phyloP scores from a whole-genome alignment of 164 flowering plant species.

The Aristolochia contorta region DNA sequence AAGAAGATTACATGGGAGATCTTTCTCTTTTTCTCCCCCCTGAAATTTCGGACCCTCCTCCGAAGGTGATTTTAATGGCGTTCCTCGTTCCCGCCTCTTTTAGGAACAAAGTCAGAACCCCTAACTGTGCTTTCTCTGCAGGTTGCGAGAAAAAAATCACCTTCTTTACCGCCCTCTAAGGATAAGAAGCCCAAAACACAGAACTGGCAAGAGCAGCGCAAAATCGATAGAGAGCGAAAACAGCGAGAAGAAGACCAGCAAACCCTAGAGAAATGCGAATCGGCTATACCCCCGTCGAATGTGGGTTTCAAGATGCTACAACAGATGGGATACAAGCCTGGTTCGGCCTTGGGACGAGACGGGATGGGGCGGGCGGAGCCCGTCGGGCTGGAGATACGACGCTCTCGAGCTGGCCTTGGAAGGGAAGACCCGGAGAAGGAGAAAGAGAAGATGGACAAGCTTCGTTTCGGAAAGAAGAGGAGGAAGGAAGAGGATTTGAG shows the following conservation, averaged over 20 bases:
- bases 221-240: constrained; percentile 45
- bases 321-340: constrained; percentile 93
- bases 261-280: constrained; percentile 47
- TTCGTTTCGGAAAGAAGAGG: constrained; percentile 28
- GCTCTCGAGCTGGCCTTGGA: constrained; percentile 85
- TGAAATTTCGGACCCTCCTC: constrained; percentile 15
- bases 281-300: constrained; percentile 75
- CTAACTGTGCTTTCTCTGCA: constrained; percentile 12
- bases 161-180: constrained; percentile 16
- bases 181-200: constrained; percentile 32
- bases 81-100: background rate
- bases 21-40: constrained; percentile 72
- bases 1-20: constrained; percentile 90
- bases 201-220: constrained; percentile 58
- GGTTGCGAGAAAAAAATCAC: constrained; percentile 15
- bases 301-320: constrained; percentile 81
- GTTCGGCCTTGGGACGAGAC: constrained; percentile 62
- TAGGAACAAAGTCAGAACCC: background rate
- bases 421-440: constrained; percentile 60
- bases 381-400: constrained; percentile 61
- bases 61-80: constrained; percentile 20
- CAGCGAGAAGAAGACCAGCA: constrained; percentile 67
- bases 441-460: constrained; percentile 50
- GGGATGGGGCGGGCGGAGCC: constrained; percentile 67
- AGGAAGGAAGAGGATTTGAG: constrained; percentile 44